Evolutionary conservation across 768 basidiomycete species (phyloP), one percentile per base, ranked within the genome.

Genomic region (Kwoniella sp.): DNA sequence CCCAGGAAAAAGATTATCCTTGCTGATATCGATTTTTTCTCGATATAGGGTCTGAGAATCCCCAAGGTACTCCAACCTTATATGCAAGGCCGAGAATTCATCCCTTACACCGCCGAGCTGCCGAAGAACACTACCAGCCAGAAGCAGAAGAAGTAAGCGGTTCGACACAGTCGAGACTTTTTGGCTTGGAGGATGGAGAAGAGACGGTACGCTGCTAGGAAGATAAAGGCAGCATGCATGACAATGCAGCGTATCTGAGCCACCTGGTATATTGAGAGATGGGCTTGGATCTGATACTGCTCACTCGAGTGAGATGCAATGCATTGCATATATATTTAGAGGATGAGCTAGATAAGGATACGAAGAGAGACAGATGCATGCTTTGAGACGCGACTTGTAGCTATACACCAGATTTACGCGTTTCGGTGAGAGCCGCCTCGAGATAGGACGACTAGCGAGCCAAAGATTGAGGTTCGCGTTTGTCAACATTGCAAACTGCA

Each of bases 21-120:
- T n/a, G n/a, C n/a, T 33, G 33, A 13, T 33, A 13, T 33, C 65
- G 60, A 12, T 57, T n/a, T 33, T 29, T 21, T 15, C 50, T 60
- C 13, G 5, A 6, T 37, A n/a, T 76, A 96, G 92, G 95, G 95
- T 26, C 83, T 99, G 61, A 84, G 87, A 55, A 88, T 99, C 73
- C 96, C 96, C 17, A 88, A 93, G 78, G 89, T 87, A 2, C 85
- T 98, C 25, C 86, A 88, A 65, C 92, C 92, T 55, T 98, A 97
- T 81, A 93, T 99, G 93, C 89, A 90, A 77, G 95, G 96, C 3
- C 86, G 94, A 46, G 80, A 81, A 0, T 83, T 83, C 78, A 62
- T 83, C 9, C 83, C 83, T 13, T 83, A 79, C 73, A 80, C 80
- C 21, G 76, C 79, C 49, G 80, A 81, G 57, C 65, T 81, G 57